These are phyloP conservation scores for Fermentozyma sake DNA, from an alignment of 1,139 yeast species.

Conservation along the genomic window DNA sequence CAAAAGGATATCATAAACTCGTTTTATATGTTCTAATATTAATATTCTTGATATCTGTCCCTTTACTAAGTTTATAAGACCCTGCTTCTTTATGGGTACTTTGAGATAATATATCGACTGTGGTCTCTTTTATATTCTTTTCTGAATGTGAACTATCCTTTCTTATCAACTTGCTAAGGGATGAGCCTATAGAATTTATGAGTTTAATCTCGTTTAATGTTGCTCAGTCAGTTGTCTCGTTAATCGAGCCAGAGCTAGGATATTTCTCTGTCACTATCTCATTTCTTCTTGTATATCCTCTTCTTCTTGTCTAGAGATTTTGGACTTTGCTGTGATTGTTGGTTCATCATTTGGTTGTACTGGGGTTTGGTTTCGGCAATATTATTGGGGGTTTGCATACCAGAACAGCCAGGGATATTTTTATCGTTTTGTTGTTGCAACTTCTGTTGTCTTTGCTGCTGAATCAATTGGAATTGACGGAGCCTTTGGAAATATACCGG, in stretches of 20 bases:
- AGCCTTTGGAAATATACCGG: slow-evolving; percentile 43
- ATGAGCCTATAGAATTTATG: slow-evolving; percentile 54
- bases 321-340: slow-evolving; percentile 8
- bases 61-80: slow-evolving; percentile 60
- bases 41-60: slow-evolving; percentile 60
- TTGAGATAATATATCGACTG: slow-evolving; percentile 43
- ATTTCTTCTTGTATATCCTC: slow-evolving; percentile 10
- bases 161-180: slow-evolving; percentile 43
- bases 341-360: slow-evolving; percentile 10
- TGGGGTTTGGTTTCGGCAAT: no score
- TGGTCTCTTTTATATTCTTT: slow-evolving; percentile 21
- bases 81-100: slow-evolving; percentile 70
- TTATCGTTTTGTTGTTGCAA: slow-evolving; percentile 17
- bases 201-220: slow-evolving; percentile 46
- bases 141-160: slow-evolving; percentile 36
- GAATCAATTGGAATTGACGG: slow-evolving; percentile 38
- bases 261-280: no score
- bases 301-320: slow-evolving; percentile 11
- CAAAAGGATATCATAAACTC: slow-evolving; percentile 70
- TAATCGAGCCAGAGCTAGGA: no score
- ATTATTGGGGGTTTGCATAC: no score
- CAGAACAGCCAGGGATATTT: no score
- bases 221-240: no score
- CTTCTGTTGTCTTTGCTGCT: slow-evolving; percentile 32
- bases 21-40: slow-evolving; percentile 62